phyloP scores from a whole-genome alignment of 192 early-diverging fungal species.

The Glomus cerebriforme region DNA sequence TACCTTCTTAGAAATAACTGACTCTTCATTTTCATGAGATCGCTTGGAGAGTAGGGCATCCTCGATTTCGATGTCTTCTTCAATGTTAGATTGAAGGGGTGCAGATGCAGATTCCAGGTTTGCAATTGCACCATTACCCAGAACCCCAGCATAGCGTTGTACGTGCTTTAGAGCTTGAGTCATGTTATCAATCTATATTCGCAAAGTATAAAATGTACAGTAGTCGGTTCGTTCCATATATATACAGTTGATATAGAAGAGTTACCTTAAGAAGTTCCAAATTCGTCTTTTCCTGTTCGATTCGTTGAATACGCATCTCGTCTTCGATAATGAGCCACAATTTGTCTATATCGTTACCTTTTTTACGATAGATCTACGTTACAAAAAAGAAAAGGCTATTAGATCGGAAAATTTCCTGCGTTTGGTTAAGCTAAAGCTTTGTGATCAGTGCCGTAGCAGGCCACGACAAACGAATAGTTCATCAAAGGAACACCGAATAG shows the following conservation, averaged over 20 bases:
- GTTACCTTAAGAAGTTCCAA: not conserved
- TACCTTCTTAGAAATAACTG: too few relatives aligned
- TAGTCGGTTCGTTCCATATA: not conserved
- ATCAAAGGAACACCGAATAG: too few relatives aligned
- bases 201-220: not conserved
- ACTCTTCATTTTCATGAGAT: too few relatives aligned
- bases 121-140: slow-evolving; percentile 14
- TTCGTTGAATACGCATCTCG: not conserved
- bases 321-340: not conserved
- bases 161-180: slow-evolving; percentile 9
- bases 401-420: too few relatives aligned
- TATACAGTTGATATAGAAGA: not conserved
- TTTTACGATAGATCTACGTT: too few relatives aligned
- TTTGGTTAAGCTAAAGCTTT: too few relatives aligned
- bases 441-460: too few relatives aligned
- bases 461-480: too few relatives aligned
- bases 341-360: not conserved
- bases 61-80: too few relatives aligned
- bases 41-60: too few relatives aligned
- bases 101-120: slow-evolving; percentile 2
- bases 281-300: slow-evolving; percentile 1
- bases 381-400: too few relatives aligned
- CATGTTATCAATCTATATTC: slow-evolving; percentile 1
- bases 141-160: slow-evolving; percentile 5
- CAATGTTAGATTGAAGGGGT: not conserved